Percentiles rank a stretch among this genome's conserved stretches.
These are phyloP conservation scores for Dendrostoma leiphaemia DNA, from an alignment of 2,329 filamentous ascomycete species.

Conservation along the genomic window DNA sequence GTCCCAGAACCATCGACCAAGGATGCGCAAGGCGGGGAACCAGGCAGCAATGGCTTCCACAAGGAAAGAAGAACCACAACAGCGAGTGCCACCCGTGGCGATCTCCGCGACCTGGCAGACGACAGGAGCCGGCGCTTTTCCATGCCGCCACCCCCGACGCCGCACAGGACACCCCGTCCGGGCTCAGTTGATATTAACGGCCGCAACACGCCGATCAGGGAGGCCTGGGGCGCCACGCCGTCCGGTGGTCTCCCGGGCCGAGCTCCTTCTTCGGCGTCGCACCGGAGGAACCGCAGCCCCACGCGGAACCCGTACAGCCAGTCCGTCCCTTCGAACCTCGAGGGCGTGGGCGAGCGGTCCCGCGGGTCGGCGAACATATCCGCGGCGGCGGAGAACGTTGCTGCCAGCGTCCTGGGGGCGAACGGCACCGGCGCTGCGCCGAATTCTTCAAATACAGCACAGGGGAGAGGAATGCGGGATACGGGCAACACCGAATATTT, in stretches of 20 bases:
- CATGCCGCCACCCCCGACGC: conserved; percentile 4
- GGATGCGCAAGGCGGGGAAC: conserved; percentile 4
- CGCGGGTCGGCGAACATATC: conserved; percentile 3
- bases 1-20: conserved; percentile 4
- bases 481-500: not conserved
- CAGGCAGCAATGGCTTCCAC: not conserved
- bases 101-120: conserved; percentile 8
- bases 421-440: not conserved
- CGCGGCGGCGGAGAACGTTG: conserved; percentile 4
- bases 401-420: not conserved
- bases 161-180: conserved; percentile 8
- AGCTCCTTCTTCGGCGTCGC: not conserved
- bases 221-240: conserved; percentile 1
- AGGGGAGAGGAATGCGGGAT: not conserved
- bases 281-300: conserved; percentile 16
- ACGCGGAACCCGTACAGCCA: conserved; percentile 16
- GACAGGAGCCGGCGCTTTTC: conserved; percentile 5
- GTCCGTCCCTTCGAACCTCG: conserved; percentile 9
- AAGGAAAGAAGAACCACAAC: conserved; percentile 3
- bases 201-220: not conserved
- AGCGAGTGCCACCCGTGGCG: conserved; percentile 1
- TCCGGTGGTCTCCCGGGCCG: not conserved
- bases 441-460: not conserved
- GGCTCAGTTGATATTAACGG: conserved; percentile 8
- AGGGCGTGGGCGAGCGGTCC: not conserved